phyloP scores from a whole-genome alignment of 1,284 basidiomycete species.

The Trametes versicolor region DNA sequence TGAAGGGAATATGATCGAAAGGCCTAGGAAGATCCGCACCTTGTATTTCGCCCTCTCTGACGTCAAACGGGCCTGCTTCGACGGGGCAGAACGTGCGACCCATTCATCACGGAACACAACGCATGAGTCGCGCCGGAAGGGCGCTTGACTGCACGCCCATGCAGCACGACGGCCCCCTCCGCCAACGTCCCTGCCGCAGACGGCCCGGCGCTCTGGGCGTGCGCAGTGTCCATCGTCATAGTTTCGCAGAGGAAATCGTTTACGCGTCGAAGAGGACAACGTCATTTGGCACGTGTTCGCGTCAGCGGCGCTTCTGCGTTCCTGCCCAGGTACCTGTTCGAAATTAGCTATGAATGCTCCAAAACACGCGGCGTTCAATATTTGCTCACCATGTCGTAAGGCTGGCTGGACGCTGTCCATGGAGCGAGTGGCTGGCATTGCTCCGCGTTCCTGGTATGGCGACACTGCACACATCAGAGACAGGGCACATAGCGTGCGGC shows the following conservation, averaged over 20 bases:
- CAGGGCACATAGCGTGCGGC: not conserved
- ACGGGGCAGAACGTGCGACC: not conserved
- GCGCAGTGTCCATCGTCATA: too few relatives aligned
- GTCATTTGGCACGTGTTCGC: conserved; percentile 21
- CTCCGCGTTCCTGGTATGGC: conserved; percentile 17
- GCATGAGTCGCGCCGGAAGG: not conserved
- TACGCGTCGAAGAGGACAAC: conserved; percentile 7
- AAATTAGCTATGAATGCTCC: conserved; percentile 8
- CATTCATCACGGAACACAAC: not conserved
- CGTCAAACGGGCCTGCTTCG: conserved; percentile 13
- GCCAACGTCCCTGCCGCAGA: not conserved
- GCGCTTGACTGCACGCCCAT: not conserved
- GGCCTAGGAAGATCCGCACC: conserved; percentile 10
- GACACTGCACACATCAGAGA: conserved; percentile 3
- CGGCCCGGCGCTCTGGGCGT: not conserved
- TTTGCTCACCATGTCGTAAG: not conserved
- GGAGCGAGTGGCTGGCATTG: conserved; percentile 20
- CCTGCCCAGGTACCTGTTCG: not conserved
- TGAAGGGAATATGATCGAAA: conserved; percentile 6
- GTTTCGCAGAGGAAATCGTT: not conserved
- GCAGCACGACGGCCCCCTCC: not conserved
- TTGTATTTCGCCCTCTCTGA: conserved; percentile 9
- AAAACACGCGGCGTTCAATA: conserved; percentile 3
- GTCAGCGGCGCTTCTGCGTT: conserved; percentile 17
- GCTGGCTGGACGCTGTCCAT: not conserved